A percentile compares a stretch with the other conserved stretches of the same genome.
Evolutionary conservation across 2,329 filamentous ascomycete genomes (phyloP).

Genomic region (Penicillium italicum): DNA sequence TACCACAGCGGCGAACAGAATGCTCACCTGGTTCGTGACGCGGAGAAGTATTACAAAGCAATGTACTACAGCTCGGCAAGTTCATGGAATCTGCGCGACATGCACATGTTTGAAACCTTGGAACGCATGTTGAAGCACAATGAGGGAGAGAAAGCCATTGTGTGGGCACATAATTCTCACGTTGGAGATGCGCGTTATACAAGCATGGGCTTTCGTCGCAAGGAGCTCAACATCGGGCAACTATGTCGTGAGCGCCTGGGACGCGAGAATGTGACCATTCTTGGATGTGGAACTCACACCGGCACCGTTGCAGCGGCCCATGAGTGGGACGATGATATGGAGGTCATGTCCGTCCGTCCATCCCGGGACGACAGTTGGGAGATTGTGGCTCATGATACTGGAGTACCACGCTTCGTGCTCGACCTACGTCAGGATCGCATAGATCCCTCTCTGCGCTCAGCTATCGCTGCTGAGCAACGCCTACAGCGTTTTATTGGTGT

Average conservation of each 20-base stretch:
- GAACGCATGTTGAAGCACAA: conserved; percentile 44
- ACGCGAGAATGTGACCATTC: conserved; percentile 40
- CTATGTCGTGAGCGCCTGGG: conserved; percentile 49
- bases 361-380: conserved; percentile 51
- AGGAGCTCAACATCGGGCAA: conserved; percentile 53
- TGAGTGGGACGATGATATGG: conserved; percentile 51
- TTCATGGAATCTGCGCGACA: conserved; percentile 52
- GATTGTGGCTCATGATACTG: conserved; percentile 47
- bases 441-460: conserved; percentile 35
- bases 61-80: conserved; percentile 51
- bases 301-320: conserved; percentile 53
- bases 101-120: conserved; percentile 52
- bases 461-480: conserved; percentile 36
- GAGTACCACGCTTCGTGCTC: conserved; percentile 45
- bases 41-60: conserved; percentile 51
- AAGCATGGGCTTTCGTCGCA: conserved; percentile 45
- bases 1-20: conserved; percentile 52
- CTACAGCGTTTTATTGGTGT: conserved; percentile 55
- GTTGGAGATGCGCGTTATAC: conserved; percentile 54
- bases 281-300: conserved; percentile 50
- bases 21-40: conserved; percentile 48
- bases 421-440: conserved; percentile 43
- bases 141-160: conserved; percentile 44
- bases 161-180: conserved; percentile 56
- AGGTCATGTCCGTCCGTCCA: conserved; percentile 48